Percentiles rank a stretch among this genome's conserved stretches.
These are phyloP conservation scores for Trichoderma asperellum DNA, from an alignment of 2,329 filamentous ascomycete genomes.

Conservation along the genomic window DNA sequence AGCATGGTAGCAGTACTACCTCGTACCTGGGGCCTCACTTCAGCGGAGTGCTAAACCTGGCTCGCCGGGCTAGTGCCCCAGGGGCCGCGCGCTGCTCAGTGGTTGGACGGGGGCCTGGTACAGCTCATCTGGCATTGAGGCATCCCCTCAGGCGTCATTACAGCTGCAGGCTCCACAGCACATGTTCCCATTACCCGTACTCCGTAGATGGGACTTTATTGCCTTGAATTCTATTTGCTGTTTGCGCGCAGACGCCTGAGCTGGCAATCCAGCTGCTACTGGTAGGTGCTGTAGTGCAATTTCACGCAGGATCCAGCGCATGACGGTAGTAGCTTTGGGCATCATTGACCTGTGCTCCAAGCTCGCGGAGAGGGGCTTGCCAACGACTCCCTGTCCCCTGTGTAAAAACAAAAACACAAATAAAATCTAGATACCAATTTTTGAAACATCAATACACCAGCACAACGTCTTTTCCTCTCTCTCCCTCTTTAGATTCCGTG, in stretches of 20 bases:
- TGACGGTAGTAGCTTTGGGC: background rate
- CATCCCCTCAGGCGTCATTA: slow-evolving; percentile 23
- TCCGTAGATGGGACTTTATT: background rate
- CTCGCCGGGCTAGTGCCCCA: slow-evolving; percentile 18
- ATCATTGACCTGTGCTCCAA: background rate
- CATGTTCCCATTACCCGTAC: background rate
- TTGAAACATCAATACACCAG: background rate
- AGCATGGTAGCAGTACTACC: background rate
- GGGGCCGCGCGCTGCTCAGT: slow-evolving; percentile 17
- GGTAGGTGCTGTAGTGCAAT: background rate
- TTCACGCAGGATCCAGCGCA: background rate
- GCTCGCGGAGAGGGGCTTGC: background rate
- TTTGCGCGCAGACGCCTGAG: slow-evolving; percentile 6
- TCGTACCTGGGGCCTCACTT: background rate
- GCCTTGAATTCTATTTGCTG: background rate
- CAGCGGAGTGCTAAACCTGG: slow-evolving; percentile 10
- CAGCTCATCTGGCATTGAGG: slow-evolving; percentile 27
- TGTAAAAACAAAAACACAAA: too few species aligned
- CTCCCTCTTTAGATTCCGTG: background rate
- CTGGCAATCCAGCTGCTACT: background rate
- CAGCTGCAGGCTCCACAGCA: slow-evolving; percentile 23
- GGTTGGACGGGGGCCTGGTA: slow-evolving; percentile 4
- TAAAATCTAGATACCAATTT: background rate
- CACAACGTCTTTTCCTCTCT: background rate
- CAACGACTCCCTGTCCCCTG: background rate